Percentiles rank a stretch among this genome's conserved stretches.
Conservation (phyloP, 345 rosid genomes). For the Rhizophora apiculata region DNA sequence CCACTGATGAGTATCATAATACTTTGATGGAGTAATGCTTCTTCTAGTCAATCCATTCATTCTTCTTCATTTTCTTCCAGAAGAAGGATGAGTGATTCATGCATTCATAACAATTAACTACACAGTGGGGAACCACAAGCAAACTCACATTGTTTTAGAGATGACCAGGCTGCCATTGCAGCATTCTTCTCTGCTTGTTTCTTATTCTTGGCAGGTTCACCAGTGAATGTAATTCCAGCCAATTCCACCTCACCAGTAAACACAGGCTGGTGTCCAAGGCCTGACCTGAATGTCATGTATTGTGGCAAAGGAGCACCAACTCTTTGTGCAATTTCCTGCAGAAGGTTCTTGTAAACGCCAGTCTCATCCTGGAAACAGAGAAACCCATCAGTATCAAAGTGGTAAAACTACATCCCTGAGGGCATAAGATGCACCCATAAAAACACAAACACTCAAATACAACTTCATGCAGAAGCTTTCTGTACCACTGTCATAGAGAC, state of each 20-base stretch:
- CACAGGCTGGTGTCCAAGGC: conserved; percentile 95
- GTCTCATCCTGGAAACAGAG: conserved; percentile 78
- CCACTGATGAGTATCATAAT: no score
- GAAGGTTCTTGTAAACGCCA: conserved; percentile 91
- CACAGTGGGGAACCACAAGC: not conserved
- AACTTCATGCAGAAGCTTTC: no score
- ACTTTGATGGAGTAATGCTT: no score
- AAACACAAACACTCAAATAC: not conserved
- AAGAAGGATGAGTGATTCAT: no score
- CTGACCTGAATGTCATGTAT: conserved; percentile 83
- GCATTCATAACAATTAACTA: no score
- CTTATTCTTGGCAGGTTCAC: conserved; percentile 93
- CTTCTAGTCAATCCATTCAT: no score
- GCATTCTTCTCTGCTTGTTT: conserved; percentile 99
- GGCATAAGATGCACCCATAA: not conserved
- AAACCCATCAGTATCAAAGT: not conserved
- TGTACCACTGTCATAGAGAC: no score
- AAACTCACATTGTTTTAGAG: conserved; percentile 79
- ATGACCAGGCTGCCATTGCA: conserved; percentile 99
- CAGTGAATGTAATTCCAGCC: conserved; percentile 85
- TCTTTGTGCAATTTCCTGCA: conserved; percentile 97
- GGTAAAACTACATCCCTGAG: no score
- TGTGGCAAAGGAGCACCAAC: conserved; percentile 92
- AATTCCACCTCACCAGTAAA: conserved; percentile 90
- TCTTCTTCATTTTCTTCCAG: no score